Percentiles rank a stretch among this genome's conserved stretches.
These are phyloP conservation scores for Populus davidiana DNA, from an alignment of 345 rosid species.

Conservation along the genomic window DNA sequence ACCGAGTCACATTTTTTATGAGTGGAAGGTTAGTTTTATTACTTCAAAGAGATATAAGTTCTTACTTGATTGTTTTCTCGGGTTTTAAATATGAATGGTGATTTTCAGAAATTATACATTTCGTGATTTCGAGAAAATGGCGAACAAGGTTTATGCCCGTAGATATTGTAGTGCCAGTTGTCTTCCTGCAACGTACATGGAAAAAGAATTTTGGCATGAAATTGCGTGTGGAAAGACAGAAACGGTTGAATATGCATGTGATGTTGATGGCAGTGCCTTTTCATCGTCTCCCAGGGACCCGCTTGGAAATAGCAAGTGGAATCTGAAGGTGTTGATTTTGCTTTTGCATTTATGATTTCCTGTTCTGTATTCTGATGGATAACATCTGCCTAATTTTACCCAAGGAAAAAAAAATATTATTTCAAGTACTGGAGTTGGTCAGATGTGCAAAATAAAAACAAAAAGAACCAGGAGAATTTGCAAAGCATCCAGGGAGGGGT, in stretches of 20 bases:
- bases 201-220: conserved; percentile 99
- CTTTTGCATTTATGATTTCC: not conserved
- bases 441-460: not conserved
- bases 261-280: conserved; percentile 99
- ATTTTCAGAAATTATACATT: conserved; percentile 84
- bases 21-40: conserved; percentile 76
- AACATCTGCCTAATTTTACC: not conserved
- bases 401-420: not conserved
- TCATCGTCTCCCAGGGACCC: conserved; percentile 84
- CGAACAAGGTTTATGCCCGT: conserved; percentile 91
- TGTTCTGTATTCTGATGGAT: not conserved
- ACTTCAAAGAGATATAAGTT: conserved; percentile 10
- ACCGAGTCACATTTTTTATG: conserved; percentile 94
- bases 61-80: conserved; percentile 9
- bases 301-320: conserved; percentile 98
- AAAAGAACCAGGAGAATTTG: not conserved
- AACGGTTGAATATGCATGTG: conserved; percentile 98
- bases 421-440: not conserved
- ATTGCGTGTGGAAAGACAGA: conserved; percentile 93
- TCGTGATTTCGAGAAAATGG: conserved; percentile 98
- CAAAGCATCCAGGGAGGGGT: not conserved
- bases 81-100: conserved; percentile 29
- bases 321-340: conserved; percentile 73
- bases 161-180: conserved; percentile 88
- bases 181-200: conserved; percentile 90